Evolutionary conservation across 2,329 filamentous ascomycete genomes (phyloP), one percentile per base, ranked within the genome.

Genomic region (Penicillium sp.): DNA sequence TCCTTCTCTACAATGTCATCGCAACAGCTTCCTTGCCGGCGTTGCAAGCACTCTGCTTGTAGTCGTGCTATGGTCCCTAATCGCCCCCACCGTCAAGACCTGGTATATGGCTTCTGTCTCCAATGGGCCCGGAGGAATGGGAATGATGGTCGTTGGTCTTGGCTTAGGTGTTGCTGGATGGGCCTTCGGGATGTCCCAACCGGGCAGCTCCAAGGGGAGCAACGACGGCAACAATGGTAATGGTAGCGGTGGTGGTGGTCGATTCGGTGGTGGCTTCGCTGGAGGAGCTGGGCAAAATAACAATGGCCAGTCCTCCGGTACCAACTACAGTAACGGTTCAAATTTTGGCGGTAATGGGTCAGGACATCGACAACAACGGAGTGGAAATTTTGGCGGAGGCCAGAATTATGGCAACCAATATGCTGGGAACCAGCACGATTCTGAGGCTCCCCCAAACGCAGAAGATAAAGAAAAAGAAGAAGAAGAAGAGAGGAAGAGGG

Each of bases 21-120:
- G 88, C 67, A 96, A 96, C 74, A 96, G 91, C 75, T 97, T 97
- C 73, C 82, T 92, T 19, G 92, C 92, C 3, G 93, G 93, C 24
- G 91, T 92, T 64, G 89, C 87, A 36, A 88, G 85, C 55, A 91
- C 91, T 2, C 76, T 96, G 29, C 79, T 90, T 34, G 77, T 87
- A 9, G 86, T 94, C 14, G 83, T 87, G 2, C 68, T 95, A n/a
- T 91, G 87, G 75, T 83, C 88, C 58, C 84, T 83, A 56, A 80
- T 93, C 62, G 83, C 88, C 26, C 92, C 92, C 0, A 85, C 88
- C 4, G 79, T 93, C 61, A 86, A 85, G 64, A 77, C 82, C 46
- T 96, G 90, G 89, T 87, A 90, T 76, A 77, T 83, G 31, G 82
- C 84, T 51, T 86, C 91, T 45, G 81, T 89, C 61, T 85, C 87